Conservation (phyloP, 1,284 basidiomycete genomes). For the Pseudozyma sp. region DNA sequence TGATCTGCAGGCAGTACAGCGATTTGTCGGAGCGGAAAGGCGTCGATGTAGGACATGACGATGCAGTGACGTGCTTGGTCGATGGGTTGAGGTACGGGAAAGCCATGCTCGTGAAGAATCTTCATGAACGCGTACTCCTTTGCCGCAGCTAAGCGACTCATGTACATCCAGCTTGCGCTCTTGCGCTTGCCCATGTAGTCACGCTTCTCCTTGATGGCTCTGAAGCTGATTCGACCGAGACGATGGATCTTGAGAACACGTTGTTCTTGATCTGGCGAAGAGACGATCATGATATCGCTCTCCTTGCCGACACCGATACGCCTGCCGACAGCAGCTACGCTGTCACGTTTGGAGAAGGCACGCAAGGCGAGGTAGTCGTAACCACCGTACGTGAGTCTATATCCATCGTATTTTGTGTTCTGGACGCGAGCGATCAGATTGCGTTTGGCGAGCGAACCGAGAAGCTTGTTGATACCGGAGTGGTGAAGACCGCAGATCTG, state of each 20-base stretch:
- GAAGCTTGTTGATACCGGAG: constrained; percentile 91
- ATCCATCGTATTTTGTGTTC: constrained; percentile 95
- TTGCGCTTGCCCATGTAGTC: constrained; percentile 97
- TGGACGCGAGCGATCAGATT: constrained; percentile 89
- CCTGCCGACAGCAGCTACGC: constrained; percentile 78
- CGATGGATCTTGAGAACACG: constrained; percentile 93
- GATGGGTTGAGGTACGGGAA: constrained; percentile 91
- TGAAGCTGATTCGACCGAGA: constrained; percentile 93
- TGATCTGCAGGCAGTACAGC: constrained; percentile 78
- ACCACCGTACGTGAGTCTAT: constrained; percentile 95
- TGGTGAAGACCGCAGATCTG: constrained; percentile 90
- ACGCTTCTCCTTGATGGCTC: constrained; percentile 94
- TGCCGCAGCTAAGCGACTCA: constrained; percentile 93
- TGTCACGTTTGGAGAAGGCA: constrained; percentile 80
- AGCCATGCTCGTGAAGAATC: constrained; percentile 92
- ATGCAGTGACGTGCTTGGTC: constrained; percentile 95
- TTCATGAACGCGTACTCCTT: constrained; percentile 99
- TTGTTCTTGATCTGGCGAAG: constrained; percentile 82
- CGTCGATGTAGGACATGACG: constrained; percentile 94
- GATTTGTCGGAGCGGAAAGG: constrained; percentile 96
- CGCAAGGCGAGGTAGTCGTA: constrained; percentile 96
- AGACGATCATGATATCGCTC: constrained; percentile 94
- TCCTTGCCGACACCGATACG: constrained; percentile 99
- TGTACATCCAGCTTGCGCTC: constrained; percentile 99
- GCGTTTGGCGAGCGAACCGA: constrained; percentile 89